These are phyloP conservation scores for Alternaria consortialis DNA, from an alignment of 2,329 filamentous ascomycete species.

Conservation along the genomic window DNA sequence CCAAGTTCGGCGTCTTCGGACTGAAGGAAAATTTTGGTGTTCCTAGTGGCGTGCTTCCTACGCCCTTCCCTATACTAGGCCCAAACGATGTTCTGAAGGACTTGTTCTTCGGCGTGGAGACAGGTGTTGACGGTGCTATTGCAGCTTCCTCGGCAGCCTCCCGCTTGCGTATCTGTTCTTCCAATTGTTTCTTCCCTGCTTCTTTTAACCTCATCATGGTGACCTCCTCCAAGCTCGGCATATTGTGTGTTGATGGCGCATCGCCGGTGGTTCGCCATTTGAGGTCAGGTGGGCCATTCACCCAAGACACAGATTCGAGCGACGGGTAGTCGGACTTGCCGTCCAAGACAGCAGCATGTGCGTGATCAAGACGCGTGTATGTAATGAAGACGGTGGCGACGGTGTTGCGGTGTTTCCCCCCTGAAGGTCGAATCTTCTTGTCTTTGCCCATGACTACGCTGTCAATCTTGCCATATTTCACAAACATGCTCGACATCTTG, in stretches of 20 bases:
- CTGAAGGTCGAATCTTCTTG: conserved; percentile 61
- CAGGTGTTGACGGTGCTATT: conserved; percentile 41
- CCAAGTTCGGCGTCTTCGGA: conserved; percentile 46
- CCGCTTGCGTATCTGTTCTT: conserved; percentile 55
- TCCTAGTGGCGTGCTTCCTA: conserved; percentile 34
- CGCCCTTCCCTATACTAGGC: conserved; percentile 25
- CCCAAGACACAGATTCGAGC: conserved; percentile 66
- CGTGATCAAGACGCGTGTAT: conserved; percentile 65
- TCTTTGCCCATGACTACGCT: conserved; percentile 64
- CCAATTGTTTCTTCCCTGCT: conserved; percentile 56
- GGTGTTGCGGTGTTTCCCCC: conserved; percentile 61
- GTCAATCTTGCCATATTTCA: conserved; percentile 65
- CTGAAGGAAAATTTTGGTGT: conserved; percentile 56
- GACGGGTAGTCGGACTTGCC: conserved; percentile 57
- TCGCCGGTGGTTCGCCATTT: conserved; percentile 28
- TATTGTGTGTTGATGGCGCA: conserved; percentile 24
- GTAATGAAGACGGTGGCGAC: conserved; percentile 65
- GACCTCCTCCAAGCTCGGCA: conserved; percentile 51
- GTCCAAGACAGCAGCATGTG: conserved; percentile 65
- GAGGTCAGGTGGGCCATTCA: conserved; percentile 62
- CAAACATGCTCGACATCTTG: conserved; percentile 58
- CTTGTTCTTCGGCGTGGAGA: conserved; percentile 35
- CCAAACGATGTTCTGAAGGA: conserved; percentile 41
- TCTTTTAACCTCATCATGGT: conserved; percentile 57
- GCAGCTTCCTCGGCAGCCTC: conserved; percentile 30